Evolutionary conservation across 2,329 filamentous ascomycete species (phyloP).

Genomic region (Dactylellina haptotyla): DNA sequence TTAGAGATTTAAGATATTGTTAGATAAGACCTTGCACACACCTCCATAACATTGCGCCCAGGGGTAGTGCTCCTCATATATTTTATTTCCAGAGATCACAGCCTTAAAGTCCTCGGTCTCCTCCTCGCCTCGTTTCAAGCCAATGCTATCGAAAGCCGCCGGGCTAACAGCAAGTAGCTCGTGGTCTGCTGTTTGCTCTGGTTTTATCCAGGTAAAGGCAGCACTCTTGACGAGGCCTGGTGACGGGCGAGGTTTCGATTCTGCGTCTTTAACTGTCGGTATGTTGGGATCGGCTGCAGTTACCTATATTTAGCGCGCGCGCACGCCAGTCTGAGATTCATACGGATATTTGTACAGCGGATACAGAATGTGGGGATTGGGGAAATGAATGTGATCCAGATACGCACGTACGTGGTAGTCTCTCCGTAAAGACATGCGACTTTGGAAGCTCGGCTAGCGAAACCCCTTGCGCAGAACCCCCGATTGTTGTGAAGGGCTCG

Average conservation of each 20-base stretch:
- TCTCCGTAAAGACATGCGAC: constrained; percentile 72
- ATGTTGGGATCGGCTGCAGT: constrained; percentile 75
- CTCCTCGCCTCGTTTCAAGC: constrained; percentile 75
- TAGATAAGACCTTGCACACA: constrained; percentile 66
- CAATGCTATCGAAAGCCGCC: constrained; percentile 81
- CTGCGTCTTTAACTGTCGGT: constrained; percentile 81
- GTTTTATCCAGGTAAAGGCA: constrained; percentile 89
- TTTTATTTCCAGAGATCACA: constrained; percentile 81
- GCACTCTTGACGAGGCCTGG: constrained; percentile 87
- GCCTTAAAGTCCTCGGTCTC: constrained; percentile 78
- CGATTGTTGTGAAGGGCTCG: not conserved
- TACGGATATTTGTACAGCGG: not conserved
- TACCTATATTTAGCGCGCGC: not conserved
- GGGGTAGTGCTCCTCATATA: constrained; percentile 83
- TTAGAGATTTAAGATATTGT: not conserved
- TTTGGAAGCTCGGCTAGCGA: constrained; percentile 69
- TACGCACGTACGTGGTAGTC: constrained; percentile 59
- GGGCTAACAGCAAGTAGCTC: constrained; percentile 84
- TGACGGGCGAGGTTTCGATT: constrained; percentile 78
- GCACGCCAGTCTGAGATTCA: not conserved
- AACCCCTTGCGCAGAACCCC: constrained; percentile 26
- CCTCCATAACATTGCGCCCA: constrained; percentile 99
- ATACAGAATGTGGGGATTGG: too few species aligned
- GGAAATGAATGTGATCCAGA: not conserved
- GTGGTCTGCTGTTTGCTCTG: constrained; percentile 73